phyloP scores from a whole-genome alignment of 2,329 filamentous ascomycete genomes.

The Fusarium temperatum region DNA sequence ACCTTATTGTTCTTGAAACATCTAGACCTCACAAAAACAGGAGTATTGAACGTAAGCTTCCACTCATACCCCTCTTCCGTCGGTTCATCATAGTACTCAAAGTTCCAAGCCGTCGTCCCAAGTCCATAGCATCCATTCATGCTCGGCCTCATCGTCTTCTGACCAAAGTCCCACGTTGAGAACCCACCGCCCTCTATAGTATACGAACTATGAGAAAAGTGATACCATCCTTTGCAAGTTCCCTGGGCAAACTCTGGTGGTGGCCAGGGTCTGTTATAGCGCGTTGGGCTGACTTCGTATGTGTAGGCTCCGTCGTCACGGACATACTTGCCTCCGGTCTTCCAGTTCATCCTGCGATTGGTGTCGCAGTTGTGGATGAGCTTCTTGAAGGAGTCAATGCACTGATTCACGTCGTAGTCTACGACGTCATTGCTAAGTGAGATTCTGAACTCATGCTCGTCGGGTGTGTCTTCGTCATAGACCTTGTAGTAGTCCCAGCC shows the following conservation, averaged over 20 bases:
- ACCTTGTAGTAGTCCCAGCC: neutral
- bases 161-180: neutral
- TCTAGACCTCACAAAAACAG: neutral
- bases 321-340: neutral
- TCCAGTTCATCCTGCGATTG: neutral
- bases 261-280: neutral
- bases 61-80: neutral
- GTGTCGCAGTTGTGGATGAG: neutral
- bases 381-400: slow-evolving; percentile 3
- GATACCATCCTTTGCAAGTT: neutral
- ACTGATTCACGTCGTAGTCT: neutral
- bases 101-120: neutral
- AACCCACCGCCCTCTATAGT: neutral
- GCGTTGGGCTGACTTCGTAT: neutral
- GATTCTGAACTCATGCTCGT: slow-evolving; percentile 4
- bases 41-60: neutral
- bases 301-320: neutral
- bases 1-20: slow-evolving; percentile 16
- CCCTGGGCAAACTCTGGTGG: neutral
- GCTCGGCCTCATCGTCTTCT: neutral
- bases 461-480: neutral
- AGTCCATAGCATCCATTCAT: neutral
- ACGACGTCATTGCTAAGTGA: neutral
- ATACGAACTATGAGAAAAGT: neutral
- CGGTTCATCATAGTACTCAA: slow-evolving; percentile 2